Base-by-base conservation (phyloP, 208 protist species). In the Trypanosoma theileri region DNA sequence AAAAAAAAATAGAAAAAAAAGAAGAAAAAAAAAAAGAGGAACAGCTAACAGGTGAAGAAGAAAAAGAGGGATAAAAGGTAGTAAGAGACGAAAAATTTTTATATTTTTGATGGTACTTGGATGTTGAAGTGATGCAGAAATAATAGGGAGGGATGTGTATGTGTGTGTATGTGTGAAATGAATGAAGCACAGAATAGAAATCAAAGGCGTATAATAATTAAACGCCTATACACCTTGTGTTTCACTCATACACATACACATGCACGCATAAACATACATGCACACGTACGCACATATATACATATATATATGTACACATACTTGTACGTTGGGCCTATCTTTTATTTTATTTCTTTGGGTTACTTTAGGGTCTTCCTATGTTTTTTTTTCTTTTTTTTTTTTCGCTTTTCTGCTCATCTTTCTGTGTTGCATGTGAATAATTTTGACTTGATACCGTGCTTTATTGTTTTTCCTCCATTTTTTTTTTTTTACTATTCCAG, bases 321-420 rank as follows among this genome's bases (percentile, higher is more conserved):
- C 28, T 35, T 35, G 28, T 6, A 35, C 28, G 6, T 6, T 8
- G 28, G 28, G 4, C 28, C 28, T 35, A 6, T 35, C 28, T 35
- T 35, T 35, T 35, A 6, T 35, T 35, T 35, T 35, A 35, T 28
- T 14, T 14, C 28, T 41, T 56, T 56, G 1, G 3, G 3, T 13
- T 56, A 35, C 21, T 11, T 59, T 52, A 53, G 0, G 55, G 51
- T 60, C 59, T 69, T 48, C 66, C 4, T 59, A 28, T 45, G 4
- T 44, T 63, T 71, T 59, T 21, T 63, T 50, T 68, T 53, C 66
- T 1, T 59, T 59, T 59, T 44, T 11, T 73, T 67, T n/a, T 40
- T 35, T 1, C 6, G 28, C 28, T 35, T 1, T 35, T 1, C 6
- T 35, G 28, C 28, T 35, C 1, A 35, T 35, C 4, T 35, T 35